Evolutionary conservation across 495 filamentous ascomycete species (phyloP).

Genomic region (Tuber melanosporum): DNA sequence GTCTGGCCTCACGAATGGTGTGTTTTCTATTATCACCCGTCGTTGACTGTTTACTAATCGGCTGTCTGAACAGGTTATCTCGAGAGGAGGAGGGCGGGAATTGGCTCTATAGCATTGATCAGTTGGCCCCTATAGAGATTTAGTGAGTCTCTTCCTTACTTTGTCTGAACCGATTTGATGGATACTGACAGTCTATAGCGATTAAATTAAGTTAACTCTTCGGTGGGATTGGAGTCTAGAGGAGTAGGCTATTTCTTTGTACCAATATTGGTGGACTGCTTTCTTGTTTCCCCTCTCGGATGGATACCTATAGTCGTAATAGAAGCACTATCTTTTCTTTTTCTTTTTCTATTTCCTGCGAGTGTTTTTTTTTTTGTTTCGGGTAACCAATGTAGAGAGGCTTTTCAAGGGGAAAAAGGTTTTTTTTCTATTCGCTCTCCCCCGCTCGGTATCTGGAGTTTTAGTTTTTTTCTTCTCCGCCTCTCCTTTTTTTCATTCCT

Average conservation of each 20-base stretch:
- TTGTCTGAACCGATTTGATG: neutral
- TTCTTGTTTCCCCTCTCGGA: neutral
- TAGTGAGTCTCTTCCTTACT: constrained; percentile 63
- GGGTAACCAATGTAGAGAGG: constrained; percentile 25
- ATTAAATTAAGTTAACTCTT: constrained; percentile 26
- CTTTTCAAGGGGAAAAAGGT: neutral
- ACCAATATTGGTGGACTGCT: neutral
- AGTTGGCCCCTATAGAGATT: constrained; percentile 91
- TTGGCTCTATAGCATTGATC: constrained; percentile 94
- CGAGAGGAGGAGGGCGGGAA: constrained; percentile 87
- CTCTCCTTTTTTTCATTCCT: constrained; percentile 1
- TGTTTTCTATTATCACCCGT: neutral
- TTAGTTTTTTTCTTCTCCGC: neutral
- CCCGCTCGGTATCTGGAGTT: constrained; percentile 1
- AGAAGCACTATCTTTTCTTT: constrained; percentile 10
- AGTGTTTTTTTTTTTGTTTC: neutral
- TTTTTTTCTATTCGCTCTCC: neutral
- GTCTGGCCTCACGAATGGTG: constrained; percentile 89
- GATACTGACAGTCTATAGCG: constrained; percentile 23
- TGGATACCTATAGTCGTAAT: constrained; percentile 1
- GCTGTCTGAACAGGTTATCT: constrained; percentile 48
- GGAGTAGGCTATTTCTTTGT: constrained; percentile 4
- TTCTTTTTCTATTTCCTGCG: constrained; percentile 10
- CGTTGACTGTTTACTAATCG: constrained; percentile 2
- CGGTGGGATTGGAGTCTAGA: constrained; percentile 11